Conservation (phyloP, 768 basidiomycete genomes). For the Phlegmacium glaucopus region DNA sequence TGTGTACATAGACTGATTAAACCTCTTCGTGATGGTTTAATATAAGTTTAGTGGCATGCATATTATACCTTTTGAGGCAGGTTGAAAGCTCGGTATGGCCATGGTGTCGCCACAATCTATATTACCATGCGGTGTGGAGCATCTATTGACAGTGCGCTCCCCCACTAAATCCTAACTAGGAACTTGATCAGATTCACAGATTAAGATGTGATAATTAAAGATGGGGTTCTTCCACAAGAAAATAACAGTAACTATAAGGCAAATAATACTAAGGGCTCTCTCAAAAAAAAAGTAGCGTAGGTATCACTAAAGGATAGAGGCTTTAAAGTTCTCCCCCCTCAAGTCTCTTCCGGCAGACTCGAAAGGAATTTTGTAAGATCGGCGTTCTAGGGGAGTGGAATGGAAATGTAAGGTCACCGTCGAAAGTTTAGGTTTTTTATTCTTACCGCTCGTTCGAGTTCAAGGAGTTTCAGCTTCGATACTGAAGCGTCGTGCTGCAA, state of each 20-base stretch:
- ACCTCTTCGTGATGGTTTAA: not conserved
- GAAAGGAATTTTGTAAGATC: constrained; percentile 14
- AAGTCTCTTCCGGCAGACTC: not conserved
- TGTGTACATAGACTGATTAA: constrained; percentile 3
- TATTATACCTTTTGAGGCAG: no score
- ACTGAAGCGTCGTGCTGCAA: constrained; percentile 64
- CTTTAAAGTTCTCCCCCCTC: not conserved
- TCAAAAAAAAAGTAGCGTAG: constrained; percentile 32
- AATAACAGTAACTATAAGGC: not conserved
- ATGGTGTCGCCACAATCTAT: no score
- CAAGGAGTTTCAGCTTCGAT: constrained; percentile 59
- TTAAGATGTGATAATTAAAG: not conserved
- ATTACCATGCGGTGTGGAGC: no score
- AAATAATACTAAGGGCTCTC: not conserved
- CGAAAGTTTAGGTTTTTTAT: not conserved
- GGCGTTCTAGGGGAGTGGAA: constrained; percentile 22
- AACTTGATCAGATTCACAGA: not conserved
- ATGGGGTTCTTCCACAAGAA: constrained; percentile 3
- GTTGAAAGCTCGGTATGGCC: no score
- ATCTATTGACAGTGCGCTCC: no score
- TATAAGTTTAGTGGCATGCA: not conserved
- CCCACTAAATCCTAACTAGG: no score
- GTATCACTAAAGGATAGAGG: constrained; percentile 7
- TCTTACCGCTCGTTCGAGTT: constrained; percentile 66
- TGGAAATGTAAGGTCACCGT: not conserved